Percentiles rank a stretch among this genome's conserved stretches.
Conservation (phyloP, 2,329 filamentous ascomycete genomes). For the Tricladium varicosporioides region DNA sequence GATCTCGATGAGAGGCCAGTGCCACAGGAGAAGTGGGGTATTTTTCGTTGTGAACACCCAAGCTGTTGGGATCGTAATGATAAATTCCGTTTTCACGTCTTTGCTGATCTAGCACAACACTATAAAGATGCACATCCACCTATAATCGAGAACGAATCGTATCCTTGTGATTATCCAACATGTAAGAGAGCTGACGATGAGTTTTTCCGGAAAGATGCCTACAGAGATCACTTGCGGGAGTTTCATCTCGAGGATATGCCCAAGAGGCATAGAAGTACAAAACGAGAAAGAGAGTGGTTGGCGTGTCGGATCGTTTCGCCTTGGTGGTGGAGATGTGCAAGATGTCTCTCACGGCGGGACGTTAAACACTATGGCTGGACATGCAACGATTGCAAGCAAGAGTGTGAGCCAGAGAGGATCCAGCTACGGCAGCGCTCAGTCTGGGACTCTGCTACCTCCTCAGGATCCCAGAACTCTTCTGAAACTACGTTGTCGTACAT, state of each 20-base stretch:
- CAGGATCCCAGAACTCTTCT: too few relatives aligned
- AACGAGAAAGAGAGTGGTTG: conserved; percentile 12
- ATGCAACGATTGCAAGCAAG: conserved; percentile 4
- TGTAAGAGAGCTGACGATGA: conserved; percentile 33
- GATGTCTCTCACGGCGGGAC: conserved; percentile 11
- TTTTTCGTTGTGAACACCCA: conserved; percentile 12
- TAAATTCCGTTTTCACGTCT: conserved; percentile 11
- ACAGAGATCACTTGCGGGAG: conserved; percentile 44
- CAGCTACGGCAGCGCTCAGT: too few relatives aligned
- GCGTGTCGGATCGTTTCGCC: conserved; percentile 6
- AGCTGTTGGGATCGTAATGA: conserved; percentile 12
- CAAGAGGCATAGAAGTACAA: conserved; percentile 9
- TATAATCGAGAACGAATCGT: conserved; percentile 8
- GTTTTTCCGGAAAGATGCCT: conserved; percentile 45
- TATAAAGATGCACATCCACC: conserved; percentile 26
- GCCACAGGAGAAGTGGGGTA: background rate
- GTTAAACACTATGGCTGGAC: conserved; percentile 4
- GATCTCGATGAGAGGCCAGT: background rate
- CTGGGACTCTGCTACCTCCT: too few relatives aligned
- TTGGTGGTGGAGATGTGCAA: conserved; percentile 20
- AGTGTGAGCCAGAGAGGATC: conserved; percentile 3
- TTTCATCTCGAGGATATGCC: conserved; percentile 40
- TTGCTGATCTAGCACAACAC: conserved; percentile 34
- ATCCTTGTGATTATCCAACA: conserved; percentile 28
- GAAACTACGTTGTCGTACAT: too few relatives aligned